These are phyloP conservation scores for Termitomyces sp. DNA, from an alignment of 768 basidiomycete species.

Conservation along the genomic window DNA sequence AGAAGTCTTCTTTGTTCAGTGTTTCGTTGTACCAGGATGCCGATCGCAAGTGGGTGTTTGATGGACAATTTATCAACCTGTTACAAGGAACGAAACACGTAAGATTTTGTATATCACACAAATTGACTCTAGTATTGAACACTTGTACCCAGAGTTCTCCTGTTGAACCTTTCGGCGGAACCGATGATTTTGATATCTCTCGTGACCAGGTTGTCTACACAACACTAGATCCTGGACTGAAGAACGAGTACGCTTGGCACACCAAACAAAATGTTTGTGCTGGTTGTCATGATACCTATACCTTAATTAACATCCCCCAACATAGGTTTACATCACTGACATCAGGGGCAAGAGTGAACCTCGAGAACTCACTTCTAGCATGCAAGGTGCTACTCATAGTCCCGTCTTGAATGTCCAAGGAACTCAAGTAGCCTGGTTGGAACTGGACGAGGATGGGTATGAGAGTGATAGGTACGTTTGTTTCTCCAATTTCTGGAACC, in stretches of 20 bases:
- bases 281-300: background rate
- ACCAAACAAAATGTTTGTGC: conserved; percentile 77
- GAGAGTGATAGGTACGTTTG: conserved; percentile 71
- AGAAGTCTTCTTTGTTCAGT: conserved; percentile 69
- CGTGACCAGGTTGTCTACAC: conserved; percentile 73
- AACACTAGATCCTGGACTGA: conserved; percentile 77
- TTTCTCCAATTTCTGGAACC: background rate
- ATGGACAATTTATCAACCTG: conserved; percentile 51
- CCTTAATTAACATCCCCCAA: background rate
- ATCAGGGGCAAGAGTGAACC: conserved; percentile 49
- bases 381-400: conserved; percentile 78
- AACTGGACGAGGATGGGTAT: conserved; percentile 84
- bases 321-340: conserved; percentile 67
- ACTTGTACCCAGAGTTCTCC: conserved; percentile 52
- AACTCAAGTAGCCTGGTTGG: conserved; percentile 80
- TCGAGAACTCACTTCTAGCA: conserved; percentile 74
- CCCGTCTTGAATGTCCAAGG: conserved; percentile 68
- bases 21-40: conserved; percentile 50
- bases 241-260: conserved; percentile 77
- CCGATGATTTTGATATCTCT: conserved; percentile 78
- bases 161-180: conserved; percentile 85
- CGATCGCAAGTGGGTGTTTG: conserved; percentile 53
- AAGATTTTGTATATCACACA: conserved; percentile 22
- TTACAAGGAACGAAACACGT: conserved; percentile 72
- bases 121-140: background rate